Conservation (phyloP, 345 rosid species). For the Eutrema yunnanense region DNA sequence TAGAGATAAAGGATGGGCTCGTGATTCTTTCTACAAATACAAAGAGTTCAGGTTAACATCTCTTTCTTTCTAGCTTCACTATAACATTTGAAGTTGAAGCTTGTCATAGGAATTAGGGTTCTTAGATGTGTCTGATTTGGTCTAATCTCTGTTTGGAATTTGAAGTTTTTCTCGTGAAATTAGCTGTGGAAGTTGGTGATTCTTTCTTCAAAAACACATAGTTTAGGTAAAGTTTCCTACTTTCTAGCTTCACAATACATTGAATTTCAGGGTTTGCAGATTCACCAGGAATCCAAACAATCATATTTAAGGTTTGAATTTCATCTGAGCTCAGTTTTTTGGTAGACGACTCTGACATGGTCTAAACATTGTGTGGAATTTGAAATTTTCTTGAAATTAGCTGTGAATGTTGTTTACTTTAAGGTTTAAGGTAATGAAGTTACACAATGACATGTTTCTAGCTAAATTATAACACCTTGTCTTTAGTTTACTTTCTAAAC, state of each 20-base stretch:
- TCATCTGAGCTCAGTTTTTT: not conserved
- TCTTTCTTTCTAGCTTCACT: not conserved
- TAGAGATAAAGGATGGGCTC: conserved; percentile 80
- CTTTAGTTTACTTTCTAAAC: not conserved
- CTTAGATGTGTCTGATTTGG: not conserved
- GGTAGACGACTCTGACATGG: not conserved
- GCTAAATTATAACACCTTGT: not conserved
- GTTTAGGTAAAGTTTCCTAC: conserved; percentile 44
- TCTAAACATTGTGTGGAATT: not conserved
- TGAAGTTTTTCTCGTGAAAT: not conserved
- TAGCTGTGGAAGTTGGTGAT: conserved; percentile 25
- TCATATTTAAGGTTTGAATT: not conserved
- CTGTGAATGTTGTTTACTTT: not conserved
- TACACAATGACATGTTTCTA: not conserved
- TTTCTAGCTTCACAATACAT: not conserved
- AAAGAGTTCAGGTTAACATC: conserved; percentile 68
- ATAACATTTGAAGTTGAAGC: not conserved
- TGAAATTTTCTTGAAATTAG: not conserved
- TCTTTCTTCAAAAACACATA: conserved; percentile 69
- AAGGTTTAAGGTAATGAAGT: not conserved
- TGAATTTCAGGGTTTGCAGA: not conserved
- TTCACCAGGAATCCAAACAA: not conserved
- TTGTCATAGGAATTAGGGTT: not conserved
- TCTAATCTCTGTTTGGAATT: not conserved
- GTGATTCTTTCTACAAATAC: conserved; percentile 78